Base-by-base conservation (phyloP, 164 flowering plant species). In the Nelumbo lutea region DNA sequence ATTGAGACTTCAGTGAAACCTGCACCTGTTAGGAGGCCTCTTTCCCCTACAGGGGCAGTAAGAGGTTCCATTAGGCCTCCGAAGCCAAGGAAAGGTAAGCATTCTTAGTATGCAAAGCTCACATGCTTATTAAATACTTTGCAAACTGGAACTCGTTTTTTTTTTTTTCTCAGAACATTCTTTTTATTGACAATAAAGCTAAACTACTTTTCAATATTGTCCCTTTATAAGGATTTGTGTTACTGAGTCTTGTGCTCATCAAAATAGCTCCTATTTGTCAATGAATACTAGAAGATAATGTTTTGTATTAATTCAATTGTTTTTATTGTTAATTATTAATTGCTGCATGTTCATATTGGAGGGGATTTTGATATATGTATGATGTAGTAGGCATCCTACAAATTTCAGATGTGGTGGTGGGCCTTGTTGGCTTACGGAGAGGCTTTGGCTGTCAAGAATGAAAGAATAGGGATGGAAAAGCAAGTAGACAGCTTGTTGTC, bases 51-150 rank as follows among this genome's bases (percentile, higher is more conserved):
- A 13, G 59, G 76, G 58, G 46, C 27, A 70, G 75, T 44, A 42
- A 50, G 70, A 69, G 77, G 59, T 73, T 72, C 55, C 67, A 72
- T 70, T 38, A 80, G 73, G 76, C 85, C 82, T 47, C 69, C 86
- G 47, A 85, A 83, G 66, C 72, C 69, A 63, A 79, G 78, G 67
- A 81, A 80, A 80, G 84, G 86, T 78, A 74, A 78, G 68, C 52
- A 47, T 48, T 11, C 57, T 42, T 50, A 48, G 10, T 50, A 15
- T 61, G 27, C 39, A 11, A 51, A 56, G 38, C 4, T 65, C 42
- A 61, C 4, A 66, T 14, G 14, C 38, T 47, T 57, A 41, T 51
- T 27, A 51, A 62, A 27, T 55, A 38, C 11, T 10, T 53, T 11
- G 7, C 7, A 46, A 4, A 4, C 48, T 46, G 15, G 9, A 27